Base-by-base conservation (phyloP, 305 asterid genomes). In the Solanum chacoense region DNA sequence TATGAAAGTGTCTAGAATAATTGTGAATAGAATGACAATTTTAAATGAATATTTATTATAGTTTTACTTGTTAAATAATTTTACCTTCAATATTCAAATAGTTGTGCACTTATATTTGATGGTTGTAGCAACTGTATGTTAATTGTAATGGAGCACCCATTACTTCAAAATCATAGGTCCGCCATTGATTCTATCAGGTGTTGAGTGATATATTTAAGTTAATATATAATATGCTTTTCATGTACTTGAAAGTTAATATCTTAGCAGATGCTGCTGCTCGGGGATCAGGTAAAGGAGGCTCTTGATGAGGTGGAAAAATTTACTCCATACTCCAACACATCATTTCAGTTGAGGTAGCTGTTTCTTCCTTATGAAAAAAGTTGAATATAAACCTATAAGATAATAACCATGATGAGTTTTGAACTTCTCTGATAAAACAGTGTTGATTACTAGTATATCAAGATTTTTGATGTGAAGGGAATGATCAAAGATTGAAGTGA, bases 281-380 rank as follows among this genome's bases (percentile, higher is more conserved):
- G 99, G 93, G 99, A 96, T 92, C 95, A 91, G 83, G 99, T 96
- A 18, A 85, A 90, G 50, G 96, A 97, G 93, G 99, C 98, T 90
- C 92, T 96, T 89, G 91, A 92, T 91, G 98, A 93, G 91, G 91
- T 95, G 87, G 94, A 93, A 86, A 92, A 87, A 14, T 85, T 92
- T 63, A 89, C 85, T 92, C 88, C 91, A 77, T 87, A 88, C 92
- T 89, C 93, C 26, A 93, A 91, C 89, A 90, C 95, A n/a, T 84
- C 90, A 28, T 93, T 92, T 85, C 94, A 92, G 28, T 91, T 93
- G 83, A 94, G 99, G 98, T 97, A 92, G 77, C 76, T 38, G 29
- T 71, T 81, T 76, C 83, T 88, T 89, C 31, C 42, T 76, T 85
- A 13, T 81, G 35, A 72, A 72, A 69, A 85, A 69, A 79, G 63